Conservation (phyloP, 768 basidiomycete genomes). For the Macrolepiota fuliginosa region DNA sequence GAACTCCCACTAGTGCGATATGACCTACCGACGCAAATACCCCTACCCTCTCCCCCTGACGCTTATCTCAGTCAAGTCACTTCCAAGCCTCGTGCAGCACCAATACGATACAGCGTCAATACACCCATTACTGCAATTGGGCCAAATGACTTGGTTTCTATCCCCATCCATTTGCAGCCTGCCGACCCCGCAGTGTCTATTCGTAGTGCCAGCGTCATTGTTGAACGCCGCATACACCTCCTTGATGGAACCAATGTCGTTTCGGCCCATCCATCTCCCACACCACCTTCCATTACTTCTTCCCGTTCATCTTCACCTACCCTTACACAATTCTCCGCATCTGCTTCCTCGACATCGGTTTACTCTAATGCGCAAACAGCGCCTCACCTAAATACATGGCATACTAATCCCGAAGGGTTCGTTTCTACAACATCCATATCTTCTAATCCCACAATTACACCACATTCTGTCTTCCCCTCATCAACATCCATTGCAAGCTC, state of each 20-base stretch:
- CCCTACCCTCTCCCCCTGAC: conserved; percentile 33
- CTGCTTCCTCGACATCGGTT: conserved; percentile 13
- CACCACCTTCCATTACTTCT: conserved; percentile 19
- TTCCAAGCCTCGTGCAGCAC: conserved; percentile 54
- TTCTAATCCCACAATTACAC: conserved; percentile 40
- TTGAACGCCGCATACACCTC: conserved; percentile 72
- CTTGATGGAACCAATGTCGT: conserved; percentile 31
- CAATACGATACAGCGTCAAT: conserved; percentile 58
- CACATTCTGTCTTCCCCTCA: conserved; percentile 15
- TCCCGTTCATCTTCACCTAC: conserved; percentile 15
- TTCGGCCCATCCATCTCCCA: conserved; percentile 20
- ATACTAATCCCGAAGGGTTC: conserved; percentile 16
- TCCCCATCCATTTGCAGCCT: conserved; percentile 61
- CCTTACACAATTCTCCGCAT: conserved; percentile 16
- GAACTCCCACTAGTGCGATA: conserved; percentile 74
- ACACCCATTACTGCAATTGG: conserved; percentile 60
- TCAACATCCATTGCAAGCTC: conserved; percentile 13
- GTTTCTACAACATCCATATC: conserved; percentile 31
- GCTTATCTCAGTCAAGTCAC: conserved; percentile 39
- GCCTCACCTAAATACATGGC: conserved; percentile 7
- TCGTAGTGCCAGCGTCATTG: conserved; percentile 58
- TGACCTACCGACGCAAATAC: conserved; percentile 48
- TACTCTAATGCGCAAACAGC: conserved; percentile 17
- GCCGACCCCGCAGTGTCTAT: conserved; percentile 54
- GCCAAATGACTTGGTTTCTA: conserved; percentile 69